Base-by-base conservation (phyloP, 2,329 filamentous ascomycete species). In the Bipolaris sorokiniana region DNA sequence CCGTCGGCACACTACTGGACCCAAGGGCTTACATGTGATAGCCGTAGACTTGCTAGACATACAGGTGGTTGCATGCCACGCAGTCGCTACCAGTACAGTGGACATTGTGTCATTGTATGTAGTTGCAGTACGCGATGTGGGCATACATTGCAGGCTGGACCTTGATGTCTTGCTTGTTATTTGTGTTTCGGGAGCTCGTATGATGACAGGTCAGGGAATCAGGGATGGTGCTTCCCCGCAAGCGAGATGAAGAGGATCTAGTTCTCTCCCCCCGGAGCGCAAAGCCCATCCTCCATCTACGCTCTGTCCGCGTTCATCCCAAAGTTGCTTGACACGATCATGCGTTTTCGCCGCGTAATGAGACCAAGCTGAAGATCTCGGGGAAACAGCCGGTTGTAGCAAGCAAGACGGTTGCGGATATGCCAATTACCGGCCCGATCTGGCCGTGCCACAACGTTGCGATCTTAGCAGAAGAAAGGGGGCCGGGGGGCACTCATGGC, bases 201-300 rank as follows among this genome's bases (percentile, higher is more conserved):
- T 41, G 45, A 54, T 54, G 15, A 48, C 44, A 11, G 37, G 46
- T 36, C 50, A 47, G 51, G 55, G 54, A 58, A 40, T 18, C 51
- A 47, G 55, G 40, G 51, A 46, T 49, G 22, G 16, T 54, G 33
- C 54, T 54, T 54, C 50, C 50, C 54, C 50, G 50, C 54, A 58
- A 58, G 55, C 55, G 55, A 58, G 11, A 54, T 58, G 55, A 58
- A 48, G 28, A 54, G 55, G 44, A 46, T 50, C 40, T 34, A 50
- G 55, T 20, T 49, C 42, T 31, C 48, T 46, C 28, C 51, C 51
- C 55, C 34, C 44, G 51, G 51, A 34, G 23, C 28, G 51, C 45
- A 38, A 46, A 42, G 15, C 44, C 28, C 33, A 23, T 22, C 47
- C 46, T 44, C 22, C 36, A 10, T 36, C 40, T 49, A 34, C 51